Conservation (phyloP, 2,329 filamentous ascomycete species). For the Epicoccum nigrum region DNA sequence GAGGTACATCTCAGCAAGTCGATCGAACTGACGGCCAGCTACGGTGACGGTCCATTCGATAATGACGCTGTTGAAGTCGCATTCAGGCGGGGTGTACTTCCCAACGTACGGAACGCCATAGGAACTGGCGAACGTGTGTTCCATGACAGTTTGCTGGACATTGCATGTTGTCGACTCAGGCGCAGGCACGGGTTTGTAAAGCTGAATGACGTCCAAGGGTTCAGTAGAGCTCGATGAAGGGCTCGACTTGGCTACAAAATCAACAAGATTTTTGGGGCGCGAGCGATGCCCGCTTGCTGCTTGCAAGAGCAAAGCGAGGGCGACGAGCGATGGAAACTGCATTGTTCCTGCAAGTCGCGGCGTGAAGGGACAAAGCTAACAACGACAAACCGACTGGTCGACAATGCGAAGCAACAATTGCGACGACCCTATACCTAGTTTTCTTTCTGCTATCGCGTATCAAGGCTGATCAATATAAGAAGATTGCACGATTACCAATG, state of each 20-base stretch:
- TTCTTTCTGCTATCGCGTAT: not conserved
- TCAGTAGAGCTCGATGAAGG: not conserved
- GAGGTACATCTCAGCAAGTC: slow-evolving; percentile 76
- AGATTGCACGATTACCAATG: not conserved
- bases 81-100: slow-evolving; percentile 69
- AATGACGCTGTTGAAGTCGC: slow-evolving; percentile 74
- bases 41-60: slow-evolving; percentile 79
- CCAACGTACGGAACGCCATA: slow-evolving; percentile 41
- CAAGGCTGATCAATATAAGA: not conserved
- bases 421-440: not conserved
- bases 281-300: not conserved
- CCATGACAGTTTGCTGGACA: slow-evolving; percentile 1
- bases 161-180: slow-evolving; percentile 2
- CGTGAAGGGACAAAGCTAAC: not conserved
- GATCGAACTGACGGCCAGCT: slow-evolving; percentile 75
- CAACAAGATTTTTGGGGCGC: not conserved
- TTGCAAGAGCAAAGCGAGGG: not conserved
- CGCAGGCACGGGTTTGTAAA: slow-evolving; percentile 1
- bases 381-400: not conserved
- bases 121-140: slow-evolving; percentile 6
- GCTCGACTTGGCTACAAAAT: not conserved
- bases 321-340: not conserved
- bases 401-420: not conserved
- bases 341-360: not conserved
- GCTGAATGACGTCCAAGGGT: slow-evolving; percentile 5